Base-by-base conservation (phyloP, 1,284 basidiomycete species). In the Sporisorium scitamineum region DNA sequence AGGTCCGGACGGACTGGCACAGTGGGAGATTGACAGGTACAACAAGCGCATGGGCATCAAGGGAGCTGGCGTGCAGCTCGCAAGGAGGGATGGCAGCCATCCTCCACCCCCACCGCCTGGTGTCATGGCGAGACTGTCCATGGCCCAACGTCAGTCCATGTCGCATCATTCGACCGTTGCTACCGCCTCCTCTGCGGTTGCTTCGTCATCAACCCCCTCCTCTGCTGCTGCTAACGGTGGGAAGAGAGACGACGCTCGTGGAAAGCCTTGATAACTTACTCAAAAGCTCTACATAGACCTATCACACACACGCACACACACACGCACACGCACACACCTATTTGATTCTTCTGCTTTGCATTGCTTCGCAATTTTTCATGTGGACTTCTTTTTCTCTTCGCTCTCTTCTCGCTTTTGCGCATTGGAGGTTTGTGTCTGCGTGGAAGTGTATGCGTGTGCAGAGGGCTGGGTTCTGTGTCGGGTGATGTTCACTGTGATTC, bases 21-120 rank as follows among this genome's bases (percentile, higher is more conserved):
- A 84, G 67, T 79, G 77, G 76, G 82, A 84, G 55, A 81, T 84
- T n/a, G 82, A 84, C 65, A 56, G 81, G 37, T 84, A 84, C 71
- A 84, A 84, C 64, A 71, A 77, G 61, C 71, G 80, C 27, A 79
- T 84, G 81, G 81, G 81, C 44, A 84, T 84, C 62, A 70, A 65
- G 45, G 63, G 72, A 8, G 59, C 60, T 8, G 72, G 72, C 27
- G 72, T 75, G 5, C 70, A 63, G 16, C 54, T 74, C 16, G 31
- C 56, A 4, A 61, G 63, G 29, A 54, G 63, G 24, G 63, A 71
- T 20, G 69, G 63, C 29, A 61, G 59, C 29, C 69, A 71, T 16
- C 69, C 63, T 7, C 59, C 70, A 3, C 70, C 60, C 10, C 70
- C 70, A 4, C 63, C 64, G 3, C 64, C 70, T 0, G 70, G 59